phyloP scores from a whole-genome alignment of 805 yeast species.

The Pichia cabralensis region DNA sequence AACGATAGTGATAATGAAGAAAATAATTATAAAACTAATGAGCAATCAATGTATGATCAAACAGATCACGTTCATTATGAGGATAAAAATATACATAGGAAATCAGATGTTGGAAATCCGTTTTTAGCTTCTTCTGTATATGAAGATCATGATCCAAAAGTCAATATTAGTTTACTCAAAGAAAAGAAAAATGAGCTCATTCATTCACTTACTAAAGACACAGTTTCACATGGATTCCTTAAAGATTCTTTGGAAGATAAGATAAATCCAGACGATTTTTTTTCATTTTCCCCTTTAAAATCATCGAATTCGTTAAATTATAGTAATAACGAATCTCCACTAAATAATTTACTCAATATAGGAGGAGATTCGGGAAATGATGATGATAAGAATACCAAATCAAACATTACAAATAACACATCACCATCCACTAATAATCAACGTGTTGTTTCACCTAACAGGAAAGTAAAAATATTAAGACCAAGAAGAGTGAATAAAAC shows the following conservation, averaged over 20 bases:
- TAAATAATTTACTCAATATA: slow-evolving; percentile 14
- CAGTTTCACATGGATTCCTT: neutral
- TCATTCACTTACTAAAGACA: slow-evolving; percentile 28
- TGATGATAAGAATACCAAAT: neutral
- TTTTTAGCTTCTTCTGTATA: slow-evolving; percentile 2
- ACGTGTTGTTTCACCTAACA: slow-evolving; percentile 28
- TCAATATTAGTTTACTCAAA: slow-evolving; percentile 15
- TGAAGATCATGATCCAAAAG: slow-evolving; percentile 5
- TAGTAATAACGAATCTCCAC: slow-evolving; percentile 11
- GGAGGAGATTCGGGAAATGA: too few species aligned
- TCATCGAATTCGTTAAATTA: slow-evolving; percentile 9
- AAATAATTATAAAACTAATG: neutral
- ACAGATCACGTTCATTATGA: slow-evolving; percentile 9
- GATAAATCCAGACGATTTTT: neutral
- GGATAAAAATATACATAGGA: slow-evolving; percentile 5
- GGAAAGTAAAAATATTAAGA: slow-evolving; percentile 32
- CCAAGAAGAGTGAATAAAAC: slow-evolving; percentile 30
- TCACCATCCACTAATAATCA: neutral
- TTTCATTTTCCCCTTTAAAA: slow-evolving; percentile 13
- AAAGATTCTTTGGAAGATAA: slow-evolving; percentile 1
- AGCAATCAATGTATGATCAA: too few species aligned
- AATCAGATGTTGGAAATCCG: slow-evolving; percentile 6
- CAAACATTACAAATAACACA: neutral
- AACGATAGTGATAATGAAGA: slow-evolving; percentile 4
- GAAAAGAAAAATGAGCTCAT: slow-evolving; percentile 29